Evolutionary conservation across 2,329 filamentous ascomycete species (phyloP).

Genomic region (Xylaria sp.): DNA sequence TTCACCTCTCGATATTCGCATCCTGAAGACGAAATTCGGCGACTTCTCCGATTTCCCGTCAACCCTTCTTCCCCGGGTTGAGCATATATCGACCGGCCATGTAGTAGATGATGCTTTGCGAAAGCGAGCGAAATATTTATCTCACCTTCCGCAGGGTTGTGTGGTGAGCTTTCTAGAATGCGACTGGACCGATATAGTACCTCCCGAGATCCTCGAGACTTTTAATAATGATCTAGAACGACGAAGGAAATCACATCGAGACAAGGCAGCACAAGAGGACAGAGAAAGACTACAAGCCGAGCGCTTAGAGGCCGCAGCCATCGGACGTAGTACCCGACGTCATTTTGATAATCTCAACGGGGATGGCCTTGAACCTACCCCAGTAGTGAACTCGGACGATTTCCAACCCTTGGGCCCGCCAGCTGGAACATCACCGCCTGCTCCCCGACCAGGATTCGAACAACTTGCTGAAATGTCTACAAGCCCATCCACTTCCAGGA

Average conservation of each 20-base stretch:
- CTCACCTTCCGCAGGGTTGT: conserved; percentile 88
- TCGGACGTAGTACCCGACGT: conserved; percentile 63
- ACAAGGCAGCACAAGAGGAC: conserved; percentile 88
- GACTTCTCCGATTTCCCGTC: conserved; percentile 85
- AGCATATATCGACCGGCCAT: conserved; percentile 89
- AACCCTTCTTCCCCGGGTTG: conserved; percentile 85
- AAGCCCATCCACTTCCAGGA: conserved; percentile 79
- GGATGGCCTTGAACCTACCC: conserved; percentile 54
- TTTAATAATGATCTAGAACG: conserved; percentile 83
- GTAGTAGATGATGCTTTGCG: conserved; percentile 86
- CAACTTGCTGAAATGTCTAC: conserved; percentile 82
- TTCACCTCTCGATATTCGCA: conserved; percentile 90
- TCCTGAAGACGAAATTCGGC: conserved; percentile 88
- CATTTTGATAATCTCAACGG: conserved; percentile 53
- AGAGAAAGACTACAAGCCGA: conserved; percentile 86
- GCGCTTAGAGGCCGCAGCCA: conserved; percentile 77
- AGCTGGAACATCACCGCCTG: conserved; percentile 64
- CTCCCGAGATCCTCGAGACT: conserved; percentile 75
- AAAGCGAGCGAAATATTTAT: conserved; percentile 86
- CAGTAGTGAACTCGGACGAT: conserved; percentile 66
- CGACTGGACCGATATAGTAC: conserved; percentile 92
- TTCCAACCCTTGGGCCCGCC: conserved; percentile 71
- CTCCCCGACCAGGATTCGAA: conserved; percentile 70
- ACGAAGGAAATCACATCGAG: conserved; percentile 78
- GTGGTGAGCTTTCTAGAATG: conserved; percentile 92